Evolutionary conservation across 2,329 filamentous ascomycete genomes (phyloP).

Genomic region (Fusarium bactridioides): DNA sequence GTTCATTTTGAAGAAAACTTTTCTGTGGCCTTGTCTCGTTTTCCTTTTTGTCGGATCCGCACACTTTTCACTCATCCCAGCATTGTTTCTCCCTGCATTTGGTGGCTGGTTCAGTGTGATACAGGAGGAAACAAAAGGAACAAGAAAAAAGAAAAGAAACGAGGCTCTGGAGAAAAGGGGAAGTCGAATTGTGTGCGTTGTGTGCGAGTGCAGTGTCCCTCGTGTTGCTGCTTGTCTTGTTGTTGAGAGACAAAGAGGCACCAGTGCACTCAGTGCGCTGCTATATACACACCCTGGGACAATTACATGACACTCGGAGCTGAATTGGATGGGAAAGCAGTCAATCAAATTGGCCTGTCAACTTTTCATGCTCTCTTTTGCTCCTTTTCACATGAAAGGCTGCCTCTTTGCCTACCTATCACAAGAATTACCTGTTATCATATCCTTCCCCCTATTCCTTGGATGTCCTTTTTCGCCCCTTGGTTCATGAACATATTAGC

Average conservation of each 20-base stretch:
- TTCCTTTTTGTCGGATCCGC: constrained; percentile 19
- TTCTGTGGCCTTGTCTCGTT: constrained; percentile 25
- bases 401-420: constrained; percentile 31
- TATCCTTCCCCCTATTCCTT: constrained; percentile 24
- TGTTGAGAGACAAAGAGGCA: constrained; percentile 33
- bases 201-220: constrained; percentile 16
- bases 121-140: constrained; percentile 25
- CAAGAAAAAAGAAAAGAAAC: constrained; percentile 27
- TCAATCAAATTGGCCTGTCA: constrained; percentile 28
- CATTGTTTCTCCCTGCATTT: constrained; percentile 28
- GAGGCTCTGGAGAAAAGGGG: constrained; percentile 21
- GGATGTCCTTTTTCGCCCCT: constrained; percentile 11
- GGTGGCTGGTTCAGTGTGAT: constrained; percentile 22
- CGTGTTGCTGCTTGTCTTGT: constrained; percentile 31
- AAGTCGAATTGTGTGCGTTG: constrained; percentile 35
- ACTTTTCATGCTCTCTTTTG: constrained; percentile 26
- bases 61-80: constrained; percentile 5
- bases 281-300: constrained; percentile 30
- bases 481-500: constrained; percentile 2
- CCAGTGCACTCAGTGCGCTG: constrained; percentile 7
- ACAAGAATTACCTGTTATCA: not conserved
- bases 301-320: constrained; percentile 20
- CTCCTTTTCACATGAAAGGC: constrained; percentile 34
- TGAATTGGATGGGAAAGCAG: constrained; percentile 31
- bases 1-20: constrained; percentile 9